phyloP scores from a whole-genome alignment of 768 basidiomycete species.

The Tricholoma matsutake region DNA sequence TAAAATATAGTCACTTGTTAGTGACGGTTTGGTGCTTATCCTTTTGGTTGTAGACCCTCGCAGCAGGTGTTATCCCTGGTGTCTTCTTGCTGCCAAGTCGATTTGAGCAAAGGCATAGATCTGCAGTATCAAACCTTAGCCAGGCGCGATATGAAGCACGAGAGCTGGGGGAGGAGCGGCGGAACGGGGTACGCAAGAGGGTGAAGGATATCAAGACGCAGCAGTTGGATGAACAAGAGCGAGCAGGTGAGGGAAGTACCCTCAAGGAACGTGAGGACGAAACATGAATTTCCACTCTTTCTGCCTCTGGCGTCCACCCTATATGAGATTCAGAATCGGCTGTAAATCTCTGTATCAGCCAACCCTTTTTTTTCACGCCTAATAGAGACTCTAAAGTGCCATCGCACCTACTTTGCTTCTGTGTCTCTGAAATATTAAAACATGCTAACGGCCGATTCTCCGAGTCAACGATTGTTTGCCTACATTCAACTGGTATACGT shows the following conservation, averaged over 20 bases:
- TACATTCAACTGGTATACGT: too few species aligned
- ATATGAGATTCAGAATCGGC: too few species aligned
- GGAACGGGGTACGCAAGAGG: conserved; percentile 47
- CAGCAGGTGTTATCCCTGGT: conserved; percentile 42
- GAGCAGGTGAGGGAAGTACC: neutral
- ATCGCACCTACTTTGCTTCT: too few species aligned
- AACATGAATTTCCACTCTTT: neutral
- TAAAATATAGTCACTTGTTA: neutral
- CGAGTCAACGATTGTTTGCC: too few species aligned
- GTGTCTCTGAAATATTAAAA: too few species aligned
- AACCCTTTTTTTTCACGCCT: too few species aligned
- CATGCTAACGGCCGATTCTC: too few species aligned
- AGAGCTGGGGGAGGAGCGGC: conserved; percentile 51
- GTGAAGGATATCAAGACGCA: conserved; percentile 36
- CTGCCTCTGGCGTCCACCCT: neutral
- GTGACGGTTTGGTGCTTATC: neutral
- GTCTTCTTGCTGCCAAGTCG: conserved; percentile 33
- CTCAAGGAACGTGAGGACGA: neutral
- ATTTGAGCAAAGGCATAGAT: conserved; percentile 43
- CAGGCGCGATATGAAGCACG: conserved; percentile 57
- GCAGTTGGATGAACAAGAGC: neutral
- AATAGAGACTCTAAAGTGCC: too few species aligned
- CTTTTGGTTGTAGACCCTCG: conserved; percentile 33
- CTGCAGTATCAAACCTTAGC: conserved; percentile 55
- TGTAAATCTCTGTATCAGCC: too few species aligned